Conservation (phyloP, 768 basidiomycete species). For the Leucocoprinus birnbaumii region DNA sequence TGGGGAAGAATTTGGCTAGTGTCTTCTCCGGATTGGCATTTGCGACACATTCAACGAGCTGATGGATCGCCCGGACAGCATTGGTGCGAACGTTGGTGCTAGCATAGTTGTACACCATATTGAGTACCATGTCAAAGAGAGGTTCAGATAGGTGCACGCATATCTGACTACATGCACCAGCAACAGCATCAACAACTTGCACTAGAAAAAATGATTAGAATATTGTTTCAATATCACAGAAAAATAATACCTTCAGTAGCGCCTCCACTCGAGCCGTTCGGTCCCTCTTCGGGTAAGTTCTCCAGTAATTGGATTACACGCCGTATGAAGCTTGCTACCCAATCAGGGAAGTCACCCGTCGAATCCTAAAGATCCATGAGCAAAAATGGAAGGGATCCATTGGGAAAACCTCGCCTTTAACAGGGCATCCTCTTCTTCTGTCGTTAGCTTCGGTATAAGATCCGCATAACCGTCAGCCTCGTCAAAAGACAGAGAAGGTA, state of each 20-base stretch:
- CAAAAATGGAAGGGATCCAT: not conserved
- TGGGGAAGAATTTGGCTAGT: slow-evolving; percentile 72
- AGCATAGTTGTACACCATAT: slow-evolving; percentile 82
- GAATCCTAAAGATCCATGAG: slow-evolving; percentile 39
- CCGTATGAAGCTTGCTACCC: slow-evolving; percentile 80
- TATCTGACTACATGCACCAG: slow-evolving; percentile 73
- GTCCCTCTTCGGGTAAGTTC: slow-evolving; percentile 82
- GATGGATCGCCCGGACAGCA: slow-evolving; percentile 83
- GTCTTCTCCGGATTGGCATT: slow-evolving; percentile 78
- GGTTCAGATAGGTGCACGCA: slow-evolving; percentile 72
- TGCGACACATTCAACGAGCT: slow-evolving; percentile 82
- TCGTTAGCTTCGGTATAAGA: slow-evolving; percentile 41
- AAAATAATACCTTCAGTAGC: slow-evolving; percentile 53
- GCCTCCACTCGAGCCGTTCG: slow-evolving; percentile 58
- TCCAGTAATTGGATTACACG: slow-evolving; percentile 79
- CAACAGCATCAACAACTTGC: slow-evolving; percentile 75
- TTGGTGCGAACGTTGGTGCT: slow-evolving; percentile 81
- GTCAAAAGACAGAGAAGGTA: slow-evolving; percentile 36
- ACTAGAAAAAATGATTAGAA: slow-evolving; percentile 32
- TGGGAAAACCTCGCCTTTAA: slow-evolving; percentile 38
- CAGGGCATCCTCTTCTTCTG: slow-evolving; percentile 69
- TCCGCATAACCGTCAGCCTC: slow-evolving; percentile 33
- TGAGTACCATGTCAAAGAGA: slow-evolving; percentile 76
- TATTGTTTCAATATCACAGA: not conserved
- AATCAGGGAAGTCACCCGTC: slow-evolving; percentile 74